A percentile compares a stretch with the other conserved stretches of the same genome.
Conservation (phyloP, 176 grass and related monocot genomes). For the Cenchrus fungigraminus region DNA sequence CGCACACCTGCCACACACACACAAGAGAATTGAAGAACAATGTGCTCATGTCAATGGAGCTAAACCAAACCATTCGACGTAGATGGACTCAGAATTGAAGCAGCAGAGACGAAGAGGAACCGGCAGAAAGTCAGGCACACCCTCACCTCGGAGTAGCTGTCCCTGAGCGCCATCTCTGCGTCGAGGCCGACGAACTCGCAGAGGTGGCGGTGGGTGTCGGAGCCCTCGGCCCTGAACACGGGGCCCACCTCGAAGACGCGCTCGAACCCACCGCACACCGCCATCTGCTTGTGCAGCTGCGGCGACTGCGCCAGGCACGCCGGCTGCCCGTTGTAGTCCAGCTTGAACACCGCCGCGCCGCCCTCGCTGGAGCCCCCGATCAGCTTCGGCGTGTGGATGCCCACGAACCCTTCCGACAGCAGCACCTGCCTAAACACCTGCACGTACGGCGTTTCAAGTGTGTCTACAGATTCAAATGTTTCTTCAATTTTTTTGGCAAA, state of each 20-base stretch:
- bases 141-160: conserved; percentile 61
- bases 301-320: conserved; percentile 87
- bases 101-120: too few relatives aligned
- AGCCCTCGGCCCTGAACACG: conserved; percentile 69
- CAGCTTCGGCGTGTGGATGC: conserved; percentile 79
- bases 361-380: conserved; percentile 70
- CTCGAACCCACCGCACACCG: conserved; percentile 61
- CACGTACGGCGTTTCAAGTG: too few relatives aligned
- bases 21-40: too few relatives aligned
- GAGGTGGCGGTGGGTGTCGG: conserved; percentile 72
- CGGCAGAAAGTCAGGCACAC: too few relatives aligned
- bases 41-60: neutral
- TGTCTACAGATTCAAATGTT: neutral
- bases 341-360: conserved; percentile 73
- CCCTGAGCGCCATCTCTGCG: conserved; percentile 67
- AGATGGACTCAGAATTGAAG: neutral
- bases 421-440: conserved; percentile 62
- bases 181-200: conserved; percentile 80
- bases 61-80: neutral
- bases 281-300: conserved; percentile 81
- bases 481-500: too few relatives aligned
- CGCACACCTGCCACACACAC: conserved; percentile 53
- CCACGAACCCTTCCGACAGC: conserved; percentile 54
- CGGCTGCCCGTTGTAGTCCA: conserved; percentile 71
- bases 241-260: conserved; percentile 73